These are phyloP conservation scores for Leishmania aethiopica DNA, from an alignment of 208 protist genomes.

Conservation along the genomic window DNA sequence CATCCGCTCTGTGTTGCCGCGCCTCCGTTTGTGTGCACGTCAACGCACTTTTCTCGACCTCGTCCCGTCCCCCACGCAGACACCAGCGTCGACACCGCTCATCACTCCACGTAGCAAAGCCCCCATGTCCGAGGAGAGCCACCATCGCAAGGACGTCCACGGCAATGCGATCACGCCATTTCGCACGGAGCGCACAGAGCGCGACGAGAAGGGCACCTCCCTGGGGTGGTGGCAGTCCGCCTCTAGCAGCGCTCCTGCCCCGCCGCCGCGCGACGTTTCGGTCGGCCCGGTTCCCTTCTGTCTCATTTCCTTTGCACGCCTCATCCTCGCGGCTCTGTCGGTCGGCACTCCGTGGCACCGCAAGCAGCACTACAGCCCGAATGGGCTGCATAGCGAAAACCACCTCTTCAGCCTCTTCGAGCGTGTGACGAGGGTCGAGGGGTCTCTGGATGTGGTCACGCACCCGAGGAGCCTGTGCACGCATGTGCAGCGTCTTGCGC, in stretches of 20 bases:
- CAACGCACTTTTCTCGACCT: not conserved
- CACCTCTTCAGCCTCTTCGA: constrained; percentile 65
- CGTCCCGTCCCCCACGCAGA: not conserved
- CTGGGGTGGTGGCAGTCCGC: constrained; percentile 13
- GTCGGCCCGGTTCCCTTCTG: constrained; percentile 47
- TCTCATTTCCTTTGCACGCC: constrained; percentile 34
- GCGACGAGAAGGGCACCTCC: constrained; percentile 25
- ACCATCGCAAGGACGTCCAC: constrained; percentile 20
- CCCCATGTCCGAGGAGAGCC: constrained; percentile 21
- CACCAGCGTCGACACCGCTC: not conserved
- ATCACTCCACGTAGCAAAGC: not conserved
- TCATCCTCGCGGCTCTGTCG: constrained; percentile 58
- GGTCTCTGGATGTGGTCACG: constrained; percentile 24
- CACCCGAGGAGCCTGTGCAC: constrained; percentile 39
- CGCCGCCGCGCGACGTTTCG: constrained; percentile 51
- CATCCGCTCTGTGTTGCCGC: not conserved
- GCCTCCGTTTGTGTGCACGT: constrained; percentile 2
- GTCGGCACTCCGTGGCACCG: constrained; percentile 70
- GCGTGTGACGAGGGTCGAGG: constrained; percentile 34
- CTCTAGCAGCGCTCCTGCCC: constrained; percentile 26
- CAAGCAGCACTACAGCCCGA: constrained; percentile 59
- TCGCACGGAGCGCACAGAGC: constrained; percentile 14
- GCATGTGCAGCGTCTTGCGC: constrained; percentile 41
- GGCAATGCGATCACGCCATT: constrained; percentile 17
- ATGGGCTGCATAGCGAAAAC: constrained; percentile 28